A percentile compares a stretch with the other conserved stretches of the same genome.
Conservation (phyloP, 768 basidiomycete species). For the Artomyces pyxidatus region DNA sequence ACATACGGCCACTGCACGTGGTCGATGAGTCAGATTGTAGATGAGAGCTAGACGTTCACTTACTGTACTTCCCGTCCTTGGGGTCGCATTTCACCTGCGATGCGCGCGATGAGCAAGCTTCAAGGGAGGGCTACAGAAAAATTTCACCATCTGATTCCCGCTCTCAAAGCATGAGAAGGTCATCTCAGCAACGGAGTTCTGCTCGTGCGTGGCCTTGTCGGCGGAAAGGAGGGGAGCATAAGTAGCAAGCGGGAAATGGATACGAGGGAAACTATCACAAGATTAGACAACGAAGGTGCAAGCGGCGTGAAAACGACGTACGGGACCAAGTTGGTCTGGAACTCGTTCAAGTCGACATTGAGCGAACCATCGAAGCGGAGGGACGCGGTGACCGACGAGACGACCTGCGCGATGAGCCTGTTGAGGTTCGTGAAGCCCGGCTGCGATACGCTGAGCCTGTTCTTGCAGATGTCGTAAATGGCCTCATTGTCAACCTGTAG, state of each 20-base stretch:
- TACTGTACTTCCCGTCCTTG: slow-evolving; percentile 97
- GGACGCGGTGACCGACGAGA: slow-evolving; percentile 95
- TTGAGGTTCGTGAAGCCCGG: slow-evolving; percentile 95
- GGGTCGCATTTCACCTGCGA: slow-evolving; percentile 77
- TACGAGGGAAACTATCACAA: slow-evolving; percentile 77
- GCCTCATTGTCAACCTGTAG: slow-evolving; percentile 99
- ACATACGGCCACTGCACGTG: slow-evolving; percentile 74
- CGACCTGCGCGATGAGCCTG: slow-evolving; percentile 95
- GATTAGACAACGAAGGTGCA: slow-evolving; percentile 1
- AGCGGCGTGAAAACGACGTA: slow-evolving; percentile 34
- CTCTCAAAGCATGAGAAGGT: slow-evolving; percentile 96
- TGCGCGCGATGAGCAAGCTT: too few relatives aligned
- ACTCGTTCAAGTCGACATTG: slow-evolving; percentile 96
- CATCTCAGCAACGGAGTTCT: slow-evolving; percentile 97
- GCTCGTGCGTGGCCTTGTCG: slow-evolving; percentile 93
- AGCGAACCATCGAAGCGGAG: slow-evolving; percentile 95
- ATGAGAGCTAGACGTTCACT: slow-evolving; percentile 22
- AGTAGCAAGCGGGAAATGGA: slow-evolving; percentile 96
- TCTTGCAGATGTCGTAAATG: slow-evolving; percentile 99
- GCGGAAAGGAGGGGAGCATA: slow-evolving; percentile 93
- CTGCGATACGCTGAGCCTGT: slow-evolving; percentile 74
- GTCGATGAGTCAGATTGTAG: slow-evolving; percentile 12
- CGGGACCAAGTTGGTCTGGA: slow-evolving; percentile 98
- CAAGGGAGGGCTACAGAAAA: too few relatives aligned
- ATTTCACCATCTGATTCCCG: slow-evolving; percentile 82